These are phyloP conservation scores for Trametopsis cervina DNA, from an alignment of 768 basidiomycete genomes.

Conservation along the genomic window DNA sequence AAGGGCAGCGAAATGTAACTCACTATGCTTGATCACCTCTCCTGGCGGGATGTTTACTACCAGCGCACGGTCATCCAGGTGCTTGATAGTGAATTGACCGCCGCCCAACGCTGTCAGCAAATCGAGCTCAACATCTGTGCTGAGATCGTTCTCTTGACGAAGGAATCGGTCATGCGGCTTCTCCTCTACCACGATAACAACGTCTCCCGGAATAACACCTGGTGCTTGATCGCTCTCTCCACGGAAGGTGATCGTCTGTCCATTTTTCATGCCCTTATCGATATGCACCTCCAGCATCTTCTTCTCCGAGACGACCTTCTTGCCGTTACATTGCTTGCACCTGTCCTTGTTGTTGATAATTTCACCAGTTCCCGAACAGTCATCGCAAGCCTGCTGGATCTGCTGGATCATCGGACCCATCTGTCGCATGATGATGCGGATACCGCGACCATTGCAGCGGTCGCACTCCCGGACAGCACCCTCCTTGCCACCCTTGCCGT, in stretches of 20 bases:
- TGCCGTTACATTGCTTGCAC: conserved; percentile 89
- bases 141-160: conserved; percentile 82
- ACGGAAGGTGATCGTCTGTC: conserved; percentile 80
- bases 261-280: conserved; percentile 97
- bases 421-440: conserved; percentile 88
- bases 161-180: conserved; percentile 86
- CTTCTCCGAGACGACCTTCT: conserved; percentile 91
- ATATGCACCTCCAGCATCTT: conserved; percentile 97
- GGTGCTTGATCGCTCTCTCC: conserved; percentile 95
- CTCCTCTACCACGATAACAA: conserved; percentile 91
- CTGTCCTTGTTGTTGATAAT: conserved; percentile 90
- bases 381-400: conserved; percentile 91
- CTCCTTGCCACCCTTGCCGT: conserved; percentile 96
- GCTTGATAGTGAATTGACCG: conserved; percentile 83
- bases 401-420: conserved; percentile 99
- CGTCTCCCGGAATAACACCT: conserved; percentile 84
- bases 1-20: conserved; percentile 23
- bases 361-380: conserved; percentile 92
- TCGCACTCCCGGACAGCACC: conserved; percentile 82
- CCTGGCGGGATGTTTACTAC: conserved; percentile 81
- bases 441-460: conserved; percentile 81
- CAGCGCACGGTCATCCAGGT: conserved; percentile 89
- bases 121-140: conserved; percentile 85
- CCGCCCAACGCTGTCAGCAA: conserved; percentile 90
- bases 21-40: conserved; percentile 91